Evolutionary conservation across 306 rosid species (phyloP), one percentile per base, ranked within the genome.

Genomic region (Begonia loranthoides): DNA sequence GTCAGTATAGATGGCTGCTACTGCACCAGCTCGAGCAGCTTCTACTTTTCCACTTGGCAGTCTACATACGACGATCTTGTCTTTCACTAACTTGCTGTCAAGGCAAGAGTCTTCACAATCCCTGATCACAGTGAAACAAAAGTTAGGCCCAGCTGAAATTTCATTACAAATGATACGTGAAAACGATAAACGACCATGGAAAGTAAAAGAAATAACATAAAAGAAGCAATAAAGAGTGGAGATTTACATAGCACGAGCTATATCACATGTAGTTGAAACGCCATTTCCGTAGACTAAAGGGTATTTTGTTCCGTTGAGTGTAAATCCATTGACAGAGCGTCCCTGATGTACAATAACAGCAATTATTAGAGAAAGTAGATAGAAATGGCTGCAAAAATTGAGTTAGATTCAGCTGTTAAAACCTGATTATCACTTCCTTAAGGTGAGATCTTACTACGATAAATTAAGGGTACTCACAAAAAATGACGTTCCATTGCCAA

Each of bases 241-340:
- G 36, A 43, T 5, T 16, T 60, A 67, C 66, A 51, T 10, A 15
- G 56, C 63, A 0, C 4, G 1, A 10, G 1, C 6, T 5, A 12
- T 48, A 8, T 21, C 10, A 58, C 63, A 67, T 2, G 44, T 28
- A 11, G 36, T 46, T 47, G 60, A 15, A 56, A 19, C 54, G 50
- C 47, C 14, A 54, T 41, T 17, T 13, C 68, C 76, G 36, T 14
- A 8, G 15, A 65, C 43, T 24, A 62, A 43, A 51, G 73, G 80
- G 36, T 58, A 51, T 1, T 21, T 61, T 1, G 59, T 33, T 2
- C 58, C 72, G 11, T 68, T 58, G 22, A 55, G 50, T 10, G 7
- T 28, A 28, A 28, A 28, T 7, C 36, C 13, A 10, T 72, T 72
- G 0, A 72, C 33, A 6, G 68, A 60, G 43, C 9, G 53, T 5